phyloP scores from a whole-genome alignment of 192 early-diverging fungal genomes.

The Kickxella alabastrina region DNA sequence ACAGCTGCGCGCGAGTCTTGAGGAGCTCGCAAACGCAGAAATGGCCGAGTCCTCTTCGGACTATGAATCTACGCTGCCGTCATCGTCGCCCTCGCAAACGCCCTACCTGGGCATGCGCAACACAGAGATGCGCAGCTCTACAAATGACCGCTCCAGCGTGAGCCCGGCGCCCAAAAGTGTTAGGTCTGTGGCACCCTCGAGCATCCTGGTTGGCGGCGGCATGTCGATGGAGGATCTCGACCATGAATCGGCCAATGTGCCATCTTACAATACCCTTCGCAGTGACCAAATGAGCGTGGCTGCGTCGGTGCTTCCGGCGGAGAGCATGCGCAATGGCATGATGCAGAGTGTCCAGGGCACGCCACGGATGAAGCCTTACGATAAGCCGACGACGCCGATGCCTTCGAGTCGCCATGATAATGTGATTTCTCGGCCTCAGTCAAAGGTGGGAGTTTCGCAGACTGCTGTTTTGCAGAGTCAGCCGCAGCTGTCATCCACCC shows the following conservation, averaged over 20 bases:
- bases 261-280: constrained; percentile 19
- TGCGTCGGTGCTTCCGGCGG: constrained; percentile 29
- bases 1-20: constrained; percentile 47
- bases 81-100: constrained; percentile 19
- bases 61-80: constrained; percentile 25
- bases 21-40: constrained; percentile 28
- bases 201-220: constrained; percentile 41
- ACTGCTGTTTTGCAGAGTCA: no score
- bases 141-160: constrained; percentile 41
- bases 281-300: constrained; percentile 40
- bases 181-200: constrained; percentile 9
- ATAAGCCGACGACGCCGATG: not conserved
- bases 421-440: no score
- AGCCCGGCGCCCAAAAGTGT: constrained; percentile 42
- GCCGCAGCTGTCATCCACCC: no score
- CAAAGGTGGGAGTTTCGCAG: no score
- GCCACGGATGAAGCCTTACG: constrained; percentile 1
- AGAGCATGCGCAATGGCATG: constrained; percentile 16
- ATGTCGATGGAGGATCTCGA: constrained; percentile 41
- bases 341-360: not conserved
- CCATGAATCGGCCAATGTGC: constrained; percentile 11
- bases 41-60: constrained; percentile 27
- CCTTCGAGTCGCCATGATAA: no score
- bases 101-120: constrained; percentile 46
- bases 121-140: constrained; percentile 46